Evolutionary conservation across 106 monocot genomes (phyloP).

Genomic region (Allium sativum): DNA sequence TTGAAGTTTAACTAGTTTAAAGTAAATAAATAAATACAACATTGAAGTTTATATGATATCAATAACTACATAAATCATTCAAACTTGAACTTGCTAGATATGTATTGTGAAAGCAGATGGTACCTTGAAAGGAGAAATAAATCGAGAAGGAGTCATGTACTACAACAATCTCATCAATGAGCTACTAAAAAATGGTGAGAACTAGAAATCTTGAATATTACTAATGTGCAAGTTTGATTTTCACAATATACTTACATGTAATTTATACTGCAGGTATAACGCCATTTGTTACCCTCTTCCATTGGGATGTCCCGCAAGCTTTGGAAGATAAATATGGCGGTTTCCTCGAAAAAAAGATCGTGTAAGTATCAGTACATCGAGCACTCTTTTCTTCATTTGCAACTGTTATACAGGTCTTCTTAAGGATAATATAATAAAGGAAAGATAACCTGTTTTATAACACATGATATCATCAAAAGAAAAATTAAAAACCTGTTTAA

Average conservation of each 20-base stretch:
- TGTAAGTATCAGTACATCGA: slow-evolving; percentile 12
- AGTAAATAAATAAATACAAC: too few species aligned
- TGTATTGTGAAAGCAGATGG: slow-evolving; percentile 21
- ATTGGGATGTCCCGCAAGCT: slow-evolving; percentile 48
- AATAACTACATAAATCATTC: not conserved
- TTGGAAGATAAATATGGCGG: slow-evolving; percentile 45
- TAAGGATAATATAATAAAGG: too few species aligned
- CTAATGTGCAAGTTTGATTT: not conserved
- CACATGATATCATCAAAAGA: too few species aligned
- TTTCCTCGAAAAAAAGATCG: slow-evolving; percentile 19
- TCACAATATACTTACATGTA: too few species aligned
- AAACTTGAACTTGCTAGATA: too few species aligned
- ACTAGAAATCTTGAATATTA: not conserved
- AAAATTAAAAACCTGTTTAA: too few species aligned
- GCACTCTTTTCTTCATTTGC: not conserved
- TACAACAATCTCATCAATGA: slow-evolving; percentile 60
- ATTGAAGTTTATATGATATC: too few species aligned
- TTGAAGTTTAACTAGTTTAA: too few species aligned
- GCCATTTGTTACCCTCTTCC: slow-evolving; percentile 50
- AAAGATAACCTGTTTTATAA: too few species aligned
- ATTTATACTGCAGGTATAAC: slow-evolving; percentile 15
- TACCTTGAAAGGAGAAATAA: slow-evolving; percentile 30
- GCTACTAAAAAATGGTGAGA: slow-evolving; percentile 13
- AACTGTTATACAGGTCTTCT: too few species aligned
- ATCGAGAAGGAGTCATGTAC: slow-evolving; percentile 34